A percentile compares a stretch with the other conserved stretches of the same genome.
phyloP scores from a whole-genome alignment of 2,329 filamentous ascomycete genomes.

The Aspergillus aculeatus region DNA sequence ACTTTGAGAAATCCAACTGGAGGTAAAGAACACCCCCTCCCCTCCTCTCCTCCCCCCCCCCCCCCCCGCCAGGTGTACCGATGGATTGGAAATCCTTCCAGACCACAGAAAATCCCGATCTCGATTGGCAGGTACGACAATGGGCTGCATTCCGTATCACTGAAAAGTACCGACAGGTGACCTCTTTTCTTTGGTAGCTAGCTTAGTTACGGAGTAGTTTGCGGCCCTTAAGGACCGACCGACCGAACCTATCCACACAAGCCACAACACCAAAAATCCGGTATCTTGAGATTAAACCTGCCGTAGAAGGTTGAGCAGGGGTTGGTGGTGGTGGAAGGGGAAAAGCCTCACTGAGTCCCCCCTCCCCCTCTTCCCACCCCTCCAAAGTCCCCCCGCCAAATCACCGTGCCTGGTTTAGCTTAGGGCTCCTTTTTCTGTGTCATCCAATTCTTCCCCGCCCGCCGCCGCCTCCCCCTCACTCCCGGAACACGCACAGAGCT shows the following conservation, averaged over 20 bases:
- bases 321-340: background rate
- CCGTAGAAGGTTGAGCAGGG: background rate
- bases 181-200: background rate
- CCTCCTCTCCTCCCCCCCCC: background rate
- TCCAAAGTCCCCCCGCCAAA: constrained; percentile 11
- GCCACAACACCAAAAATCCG: background rate
- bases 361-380: background rate
- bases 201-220: too few relatives aligned
- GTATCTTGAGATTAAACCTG: background rate
- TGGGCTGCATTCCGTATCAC: background rate
- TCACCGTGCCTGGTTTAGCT: background rate
- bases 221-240: background rate
- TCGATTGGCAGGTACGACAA: background rate
- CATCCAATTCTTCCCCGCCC: background rate
- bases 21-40: background rate
- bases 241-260: background rate
- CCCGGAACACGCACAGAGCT: constrained; percentile 6
- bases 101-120: background rate
- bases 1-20: background rate
- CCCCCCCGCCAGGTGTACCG: background rate
- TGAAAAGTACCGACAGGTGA: background rate
- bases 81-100: background rate
- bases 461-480: constrained; percentile 8
- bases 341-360: constrained; percentile 7
- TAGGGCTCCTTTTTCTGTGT: background rate